Percentiles rank a stretch among this genome's conserved stretches.
Evolutionary conservation across 2,329 filamentous ascomycete species (phyloP).

Genomic region (Myrmaecium sp.): DNA sequence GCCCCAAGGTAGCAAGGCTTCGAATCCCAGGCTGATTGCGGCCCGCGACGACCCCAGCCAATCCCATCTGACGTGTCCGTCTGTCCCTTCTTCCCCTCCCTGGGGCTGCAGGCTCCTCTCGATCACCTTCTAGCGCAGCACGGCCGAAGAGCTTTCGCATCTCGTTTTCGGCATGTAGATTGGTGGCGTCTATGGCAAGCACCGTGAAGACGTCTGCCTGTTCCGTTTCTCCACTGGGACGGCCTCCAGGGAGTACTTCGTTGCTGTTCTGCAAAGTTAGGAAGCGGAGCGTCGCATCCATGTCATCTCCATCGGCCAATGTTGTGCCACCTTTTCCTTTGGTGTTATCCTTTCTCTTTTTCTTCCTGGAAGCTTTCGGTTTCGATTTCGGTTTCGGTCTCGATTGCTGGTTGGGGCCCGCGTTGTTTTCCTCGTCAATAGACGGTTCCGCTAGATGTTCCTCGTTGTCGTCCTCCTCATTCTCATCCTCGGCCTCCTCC

Average conservation of each 20-base stretch:
- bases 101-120: slow-evolving; percentile 33
- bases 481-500: slow-evolving; percentile 19
- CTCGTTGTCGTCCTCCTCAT: slow-evolving; percentile 13
- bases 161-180: slow-evolving; percentile 77
- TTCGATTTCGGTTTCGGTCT: slow-evolving; percentile 19
- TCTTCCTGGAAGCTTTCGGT: slow-evolving; percentile 34
- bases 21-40: slow-evolving; percentile 40
- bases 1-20: slow-evolving; percentile 51
- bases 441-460: slow-evolving; percentile 7
- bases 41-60: slow-evolving; percentile 39
- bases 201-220: slow-evolving; percentile 33
- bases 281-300: too few relatives aligned
- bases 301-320: slow-evolving; percentile 41
- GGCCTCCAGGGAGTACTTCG: slow-evolving; percentile 1
- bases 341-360: slow-evolving; percentile 40
- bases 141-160: slow-evolving; percentile 65
- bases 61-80: slow-evolving; percentile 38
- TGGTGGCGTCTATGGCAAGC: slow-evolving; percentile 47
- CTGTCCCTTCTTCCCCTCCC: slow-evolving; percentile 39
- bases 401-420: too few relatives aligned
- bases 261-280: slow-evolving; percentile 36
- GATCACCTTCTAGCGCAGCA: slow-evolving; percentile 39
- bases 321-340: slow-evolving; percentile 29
- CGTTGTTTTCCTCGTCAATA: slow-evolving; percentile 7
- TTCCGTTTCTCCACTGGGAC: slow-evolving; percentile 5